These are phyloP conservation scores for Curvularia eragrostidis DNA, from an alignment of 2,329 filamentous ascomycete genomes.

Conservation along the genomic window DNA sequence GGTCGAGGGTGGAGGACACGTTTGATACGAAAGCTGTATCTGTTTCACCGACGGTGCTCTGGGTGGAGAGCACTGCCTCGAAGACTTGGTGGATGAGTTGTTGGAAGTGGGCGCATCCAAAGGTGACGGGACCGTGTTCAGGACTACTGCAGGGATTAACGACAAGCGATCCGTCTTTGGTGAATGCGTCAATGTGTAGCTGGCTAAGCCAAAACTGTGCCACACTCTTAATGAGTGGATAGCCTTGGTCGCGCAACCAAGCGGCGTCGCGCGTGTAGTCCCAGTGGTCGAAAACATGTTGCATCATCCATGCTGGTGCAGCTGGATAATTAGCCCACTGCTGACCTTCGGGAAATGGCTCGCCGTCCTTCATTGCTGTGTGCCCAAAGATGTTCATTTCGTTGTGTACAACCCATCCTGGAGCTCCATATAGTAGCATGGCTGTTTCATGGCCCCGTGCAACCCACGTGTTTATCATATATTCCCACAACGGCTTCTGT, in stretches of 20 bases:
- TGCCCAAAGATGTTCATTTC: conserved; percentile 67
- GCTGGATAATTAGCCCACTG: conserved; percentile 57
- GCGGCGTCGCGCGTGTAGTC: conserved; percentile 58
- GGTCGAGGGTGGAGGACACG: conserved; percentile 53
- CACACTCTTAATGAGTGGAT: conserved; percentile 61
- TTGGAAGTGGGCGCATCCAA: conserved; percentile 62
- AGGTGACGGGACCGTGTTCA: conserved; percentile 61
- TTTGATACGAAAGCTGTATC: conserved; percentile 45
- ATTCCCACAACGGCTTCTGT: conserved; percentile 59
- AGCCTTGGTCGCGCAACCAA: conserved; percentile 58
- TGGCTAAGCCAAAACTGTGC: conserved; percentile 64
- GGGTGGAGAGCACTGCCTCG: conserved; percentile 34
- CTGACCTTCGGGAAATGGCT: too few species aligned
- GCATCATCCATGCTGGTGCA: conserved; percentile 65
- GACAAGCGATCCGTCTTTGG: conserved; percentile 60
- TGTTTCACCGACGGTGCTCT: conserved; percentile 25
- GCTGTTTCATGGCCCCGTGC: conserved; percentile 63
- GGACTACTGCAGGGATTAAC: conserved; percentile 67
- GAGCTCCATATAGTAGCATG: conserved; percentile 59
- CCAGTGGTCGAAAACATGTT: conserved; percentile 65
- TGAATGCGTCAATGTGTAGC: conserved; percentile 59
- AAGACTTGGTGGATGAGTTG: conserved; percentile 57
- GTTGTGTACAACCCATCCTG: conserved; percentile 64
- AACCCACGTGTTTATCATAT: conserved; percentile 62
- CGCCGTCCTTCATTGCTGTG: conserved; percentile 58